Evolutionary conservation across 2,329 filamentous ascomycete species (phyloP).

Genomic region (Alternaria hordeiaustralica): DNA sequence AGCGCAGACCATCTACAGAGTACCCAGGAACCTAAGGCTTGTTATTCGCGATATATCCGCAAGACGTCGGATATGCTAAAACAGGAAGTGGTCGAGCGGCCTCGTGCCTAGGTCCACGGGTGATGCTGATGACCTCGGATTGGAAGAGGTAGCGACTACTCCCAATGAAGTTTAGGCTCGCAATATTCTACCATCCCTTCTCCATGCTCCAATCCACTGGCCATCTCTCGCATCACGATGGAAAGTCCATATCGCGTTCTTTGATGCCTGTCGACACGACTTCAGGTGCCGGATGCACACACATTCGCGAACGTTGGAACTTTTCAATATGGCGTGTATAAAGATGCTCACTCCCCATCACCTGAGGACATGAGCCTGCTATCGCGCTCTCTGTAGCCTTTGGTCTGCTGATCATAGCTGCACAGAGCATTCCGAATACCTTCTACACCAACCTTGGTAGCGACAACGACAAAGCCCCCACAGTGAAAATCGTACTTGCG

Average conservation of each 20-base stretch:
- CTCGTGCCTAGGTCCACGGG: background rate
- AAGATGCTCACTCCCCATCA: background rate
- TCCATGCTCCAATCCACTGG: background rate
- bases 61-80: background rate
- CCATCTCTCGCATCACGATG: background rate
- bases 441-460: background rate
- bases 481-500: background rate
- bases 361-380: background rate
- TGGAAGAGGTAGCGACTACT: background rate
- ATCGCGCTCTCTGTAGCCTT: background rate
- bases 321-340: background rate
- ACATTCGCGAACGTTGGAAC: background rate
- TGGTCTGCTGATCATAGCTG: background rate
- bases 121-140: background rate
- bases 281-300: background rate
- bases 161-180: background rate
- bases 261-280: background rate
- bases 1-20: background rate
- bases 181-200: background rate
- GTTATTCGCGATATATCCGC: background rate
- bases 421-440: fast-evolving
- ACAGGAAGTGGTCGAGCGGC: background rate
- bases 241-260: background rate
- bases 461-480: background rate
- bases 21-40: background rate